Evolutionary conservation across 2,329 filamentous ascomycete species (phyloP).

Genomic region (Alternaria dauci): DNA sequence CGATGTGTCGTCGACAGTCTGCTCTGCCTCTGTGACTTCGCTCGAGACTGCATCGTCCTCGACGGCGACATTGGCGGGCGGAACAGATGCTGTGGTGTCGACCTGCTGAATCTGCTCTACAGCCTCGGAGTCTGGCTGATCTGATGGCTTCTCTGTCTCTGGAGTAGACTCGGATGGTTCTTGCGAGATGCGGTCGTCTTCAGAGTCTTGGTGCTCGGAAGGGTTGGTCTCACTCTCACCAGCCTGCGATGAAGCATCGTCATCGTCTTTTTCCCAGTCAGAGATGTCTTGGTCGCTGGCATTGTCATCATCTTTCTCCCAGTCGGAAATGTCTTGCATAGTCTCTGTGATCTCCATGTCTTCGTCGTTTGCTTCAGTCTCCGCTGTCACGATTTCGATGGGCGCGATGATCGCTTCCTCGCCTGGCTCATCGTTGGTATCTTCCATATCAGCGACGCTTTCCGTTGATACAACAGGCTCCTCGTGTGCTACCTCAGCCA

Average conservation of each 20-base stretch:
- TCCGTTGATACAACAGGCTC: not conserved
- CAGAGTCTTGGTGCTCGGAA: constrained; percentile 9
- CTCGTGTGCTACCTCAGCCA: not conserved
- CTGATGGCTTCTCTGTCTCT: constrained; percentile 5
- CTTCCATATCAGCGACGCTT: not conserved
- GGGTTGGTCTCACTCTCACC: constrained; percentile 11
- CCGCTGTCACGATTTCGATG: not conserved
- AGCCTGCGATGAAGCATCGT: constrained; percentile 6
- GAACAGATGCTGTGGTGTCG: constrained; percentile 1
- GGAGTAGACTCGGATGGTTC: not conserved
- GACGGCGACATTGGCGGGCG: not conserved
- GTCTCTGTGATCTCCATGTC: not conserved
- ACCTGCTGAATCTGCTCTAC: not conserved
- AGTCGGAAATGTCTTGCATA: constrained; percentile 3
- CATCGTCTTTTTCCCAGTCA: constrained; percentile 5
- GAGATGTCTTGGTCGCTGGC: not conserved
- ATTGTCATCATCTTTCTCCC: not conserved
- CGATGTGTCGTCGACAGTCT: not conserved
- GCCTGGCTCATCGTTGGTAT: not conserved
- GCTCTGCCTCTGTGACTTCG: not conserved
- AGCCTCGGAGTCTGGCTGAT: not conserved
- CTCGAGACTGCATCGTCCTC: not conserved
- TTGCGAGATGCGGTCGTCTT: not conserved
- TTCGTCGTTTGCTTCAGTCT: not conserved
- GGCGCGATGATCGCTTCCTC: not conserved